Evolutionary conservation across 148 eudicot genomes (phyloP).

Genomic region (Dianthus caryophyllus): DNA sequence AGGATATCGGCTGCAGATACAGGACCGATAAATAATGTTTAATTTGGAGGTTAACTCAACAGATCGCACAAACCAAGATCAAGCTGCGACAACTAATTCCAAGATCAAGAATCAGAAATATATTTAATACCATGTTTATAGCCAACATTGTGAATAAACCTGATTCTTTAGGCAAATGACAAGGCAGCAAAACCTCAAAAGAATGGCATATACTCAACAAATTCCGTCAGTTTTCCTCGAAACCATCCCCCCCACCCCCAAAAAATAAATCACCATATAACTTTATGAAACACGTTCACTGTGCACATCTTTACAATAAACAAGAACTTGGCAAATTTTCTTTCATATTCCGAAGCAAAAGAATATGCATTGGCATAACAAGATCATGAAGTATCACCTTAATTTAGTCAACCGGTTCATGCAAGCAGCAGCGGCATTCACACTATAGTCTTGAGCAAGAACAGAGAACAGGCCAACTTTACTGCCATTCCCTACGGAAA

Average conservation of each 20-base stretch:
- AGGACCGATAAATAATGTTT: neutral
- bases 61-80: no score
- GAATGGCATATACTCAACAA: no score
- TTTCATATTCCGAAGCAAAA: neutral
- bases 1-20: neutral
- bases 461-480: constrained; percentile 86
- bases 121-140: neutral
- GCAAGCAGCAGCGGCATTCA: constrained; percentile 86
- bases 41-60: no score
- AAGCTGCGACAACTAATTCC: no score
- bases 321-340: neutral
- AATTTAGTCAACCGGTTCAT: constrained; percentile 90
- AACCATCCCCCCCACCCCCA: no score
- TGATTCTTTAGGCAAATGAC: no score
- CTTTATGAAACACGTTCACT: neutral
- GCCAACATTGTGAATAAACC: no score
- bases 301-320: neutral
- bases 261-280: no score
- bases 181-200: no score
- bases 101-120: no score
- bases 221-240: no score
- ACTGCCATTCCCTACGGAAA: constrained; percentile 72
- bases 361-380: neutral
- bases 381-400: constrained; percentile 37
- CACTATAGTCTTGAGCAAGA: constrained; percentile 79